Percentiles rank a stretch among this genome's conserved stretches.
phyloP scores from a whole-genome alignment of 2,329 filamentous ascomycete species.

The Claviceps capensis region DNA sequence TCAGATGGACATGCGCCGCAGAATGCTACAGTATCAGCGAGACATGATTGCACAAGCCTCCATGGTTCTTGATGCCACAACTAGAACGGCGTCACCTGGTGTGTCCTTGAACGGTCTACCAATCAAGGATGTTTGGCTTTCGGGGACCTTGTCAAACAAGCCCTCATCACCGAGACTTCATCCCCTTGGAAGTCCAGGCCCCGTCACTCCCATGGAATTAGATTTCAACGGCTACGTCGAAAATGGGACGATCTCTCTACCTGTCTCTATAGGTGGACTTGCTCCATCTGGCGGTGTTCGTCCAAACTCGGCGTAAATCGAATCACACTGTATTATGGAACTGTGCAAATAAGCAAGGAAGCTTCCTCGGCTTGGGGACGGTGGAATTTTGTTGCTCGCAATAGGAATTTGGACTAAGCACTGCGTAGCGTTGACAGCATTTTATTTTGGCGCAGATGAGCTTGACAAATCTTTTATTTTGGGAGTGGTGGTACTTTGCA shows the following conservation, averaged over 20 bases:
- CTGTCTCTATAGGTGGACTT: not conserved
- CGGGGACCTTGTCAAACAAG: constrained; percentile 26
- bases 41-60: constrained; percentile 47
- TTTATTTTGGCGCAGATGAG: not conserved
- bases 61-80: constrained; percentile 24
- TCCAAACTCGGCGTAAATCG: not conserved
- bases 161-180: constrained; percentile 35
- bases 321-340: not conserved
- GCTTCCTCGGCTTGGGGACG: not conserved
- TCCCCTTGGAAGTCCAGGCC: constrained; percentile 44
- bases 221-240: constrained; percentile 26
- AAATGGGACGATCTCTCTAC: constrained; percentile 1
- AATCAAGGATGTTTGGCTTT: constrained; percentile 25
- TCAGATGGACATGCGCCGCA: constrained; percentile 33
- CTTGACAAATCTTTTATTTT: not conserved
- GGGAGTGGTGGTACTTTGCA: not conserved
- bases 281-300: not conserved
- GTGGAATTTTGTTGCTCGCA: not conserved
- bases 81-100: constrained; percentile 13
- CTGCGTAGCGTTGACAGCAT: not conserved
- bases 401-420: not conserved
- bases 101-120: constrained; percentile 22
- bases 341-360: no score
- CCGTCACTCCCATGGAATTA: constrained; percentile 48
- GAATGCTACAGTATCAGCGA: constrained; percentile 43